phyloP scores from a whole-genome alignment of 768 basidiomycete genomes.

The Russula sp. region DNA sequence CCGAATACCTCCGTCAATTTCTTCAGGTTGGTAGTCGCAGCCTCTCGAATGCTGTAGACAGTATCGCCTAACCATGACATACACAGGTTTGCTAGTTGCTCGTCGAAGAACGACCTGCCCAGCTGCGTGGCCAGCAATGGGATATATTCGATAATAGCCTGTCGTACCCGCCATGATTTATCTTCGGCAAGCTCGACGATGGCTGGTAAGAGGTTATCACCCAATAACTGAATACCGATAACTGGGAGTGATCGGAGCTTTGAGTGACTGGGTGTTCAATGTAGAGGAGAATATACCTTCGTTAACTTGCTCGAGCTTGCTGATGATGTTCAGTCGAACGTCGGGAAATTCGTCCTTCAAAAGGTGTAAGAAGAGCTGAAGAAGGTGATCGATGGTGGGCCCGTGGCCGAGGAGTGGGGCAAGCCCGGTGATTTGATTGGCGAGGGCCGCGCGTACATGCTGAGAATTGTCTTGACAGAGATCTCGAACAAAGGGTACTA shows the following conservation, averaged over 20 bases:
- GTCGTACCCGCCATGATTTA: slow-evolving; percentile 99
- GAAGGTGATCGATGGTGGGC: slow-evolving; percentile 91
- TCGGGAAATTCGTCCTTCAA: slow-evolving; percentile 99
- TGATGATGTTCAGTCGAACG: slow-evolving; percentile 95
- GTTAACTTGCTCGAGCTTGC: slow-evolving; percentile 96
- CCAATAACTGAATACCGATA: slow-evolving; percentile 94
- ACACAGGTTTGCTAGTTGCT: slow-evolving; percentile 92
- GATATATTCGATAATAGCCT: slow-evolving; percentile 99
- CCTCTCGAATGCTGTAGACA: slow-evolving; percentile 96
- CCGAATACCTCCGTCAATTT: slow-evolving; percentile 98
- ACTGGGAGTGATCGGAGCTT: slow-evolving; percentile 43
- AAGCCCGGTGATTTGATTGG: slow-evolving; percentile 92
- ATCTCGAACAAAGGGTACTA: slow-evolving; percentile 93
- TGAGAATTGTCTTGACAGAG: slow-evolving; percentile 91
- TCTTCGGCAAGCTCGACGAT: slow-evolving; percentile 98
- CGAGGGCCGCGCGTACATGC: slow-evolving; percentile 94
- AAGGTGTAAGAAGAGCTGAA: slow-evolving; percentile 92
- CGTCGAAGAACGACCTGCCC: slow-evolving; percentile 95
- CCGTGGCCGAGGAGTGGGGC: slow-evolving; percentile 92
- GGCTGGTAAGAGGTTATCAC: slow-evolving; percentile 92
- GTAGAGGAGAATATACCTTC: slow-evolving; percentile 46
- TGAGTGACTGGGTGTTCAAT: background rate
- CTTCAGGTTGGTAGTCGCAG: slow-evolving; percentile 95
- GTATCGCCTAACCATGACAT: slow-evolving; percentile 99
- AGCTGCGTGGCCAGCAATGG: slow-evolving; percentile 98